These are phyloP conservation scores for Phytophthora sansomeana DNA, from an alignment of 352 stramenopile genomes.

Conservation along the genomic window DNA sequence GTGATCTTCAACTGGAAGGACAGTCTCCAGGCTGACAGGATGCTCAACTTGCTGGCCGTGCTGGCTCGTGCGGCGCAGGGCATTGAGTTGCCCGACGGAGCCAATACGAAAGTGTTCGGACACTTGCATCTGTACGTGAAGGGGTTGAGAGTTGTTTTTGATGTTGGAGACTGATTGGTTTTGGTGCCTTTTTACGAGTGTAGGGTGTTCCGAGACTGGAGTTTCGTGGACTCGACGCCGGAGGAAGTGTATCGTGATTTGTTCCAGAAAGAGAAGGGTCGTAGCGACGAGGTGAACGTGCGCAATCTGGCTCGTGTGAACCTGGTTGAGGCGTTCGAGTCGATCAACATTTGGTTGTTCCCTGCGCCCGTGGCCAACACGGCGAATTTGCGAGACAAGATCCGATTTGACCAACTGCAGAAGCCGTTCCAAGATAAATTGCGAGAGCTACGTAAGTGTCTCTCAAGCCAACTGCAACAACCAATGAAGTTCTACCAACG, in stretches of 20 bases:
- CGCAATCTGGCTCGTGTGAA: constrained; percentile 82
- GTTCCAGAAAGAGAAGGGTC: constrained; percentile 86
- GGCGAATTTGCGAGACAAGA: constrained; percentile 80
- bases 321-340: constrained; percentile 83
- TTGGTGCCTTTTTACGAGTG: constrained; percentile 5
- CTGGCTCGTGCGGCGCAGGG: constrained; percentile 80
- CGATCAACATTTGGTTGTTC: constrained; percentile 90
- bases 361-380: constrained; percentile 82
- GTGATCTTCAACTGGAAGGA: constrained; percentile 94
- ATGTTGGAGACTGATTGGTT: background rate
- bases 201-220: constrained; percentile 91
- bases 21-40: constrained; percentile 85
- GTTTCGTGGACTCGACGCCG: constrained; percentile 85
- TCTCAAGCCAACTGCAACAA: constrained; percentile 75
- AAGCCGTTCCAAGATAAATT: constrained; percentile 80
- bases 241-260: constrained; percentile 83
- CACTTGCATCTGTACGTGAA: constrained; percentile 85
- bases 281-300: constrained; percentile 81
- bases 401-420: constrained; percentile 88
- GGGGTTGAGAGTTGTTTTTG: background rate
- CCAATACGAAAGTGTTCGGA: constrained; percentile 86
- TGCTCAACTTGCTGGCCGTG: constrained; percentile 86
- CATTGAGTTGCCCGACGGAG: constrained; percentile 80
- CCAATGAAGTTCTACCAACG: constrained; percentile 84
- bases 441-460: constrained; percentile 70